Evolutionary conservation across 805 yeast species (phyloP).

Genomic region (Yueomyces sinensis): DNA sequence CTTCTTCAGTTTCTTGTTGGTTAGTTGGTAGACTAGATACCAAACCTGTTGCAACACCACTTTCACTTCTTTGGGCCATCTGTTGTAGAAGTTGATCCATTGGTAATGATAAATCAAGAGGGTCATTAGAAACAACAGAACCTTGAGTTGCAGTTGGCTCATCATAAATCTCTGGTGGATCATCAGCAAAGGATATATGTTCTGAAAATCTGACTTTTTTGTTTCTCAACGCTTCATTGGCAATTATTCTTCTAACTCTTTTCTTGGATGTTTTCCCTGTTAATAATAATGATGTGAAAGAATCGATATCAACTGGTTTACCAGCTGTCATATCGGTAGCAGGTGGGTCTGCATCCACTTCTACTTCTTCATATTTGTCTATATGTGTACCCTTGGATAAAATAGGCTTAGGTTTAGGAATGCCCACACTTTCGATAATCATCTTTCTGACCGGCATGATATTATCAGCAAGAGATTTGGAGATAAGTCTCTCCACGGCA

Average conservation of each 20-base stretch:
- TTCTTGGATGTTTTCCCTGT: slow-evolving; percentile 61
- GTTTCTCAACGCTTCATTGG: slow-evolving; percentile 26
- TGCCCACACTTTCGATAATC: slow-evolving; percentile 43
- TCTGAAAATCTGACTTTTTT: slow-evolving; percentile 68
- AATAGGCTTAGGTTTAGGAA: slow-evolving; percentile 74
- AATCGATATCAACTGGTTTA: slow-evolving; percentile 58
- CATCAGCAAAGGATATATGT: slow-evolving; percentile 33
- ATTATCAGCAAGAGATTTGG: slow-evolving; percentile 49
- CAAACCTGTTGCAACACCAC: slow-evolving; percentile 10
- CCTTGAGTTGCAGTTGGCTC: slow-evolving; percentile 9
- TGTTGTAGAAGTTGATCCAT: slow-evolving; percentile 59
- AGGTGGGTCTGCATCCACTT: slow-evolving; percentile 10
- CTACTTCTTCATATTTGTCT: slow-evolving; percentile 32
- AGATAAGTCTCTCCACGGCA: slow-evolving; percentile 66
- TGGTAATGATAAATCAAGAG: slow-evolving; percentile 51
- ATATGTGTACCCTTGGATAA: slow-evolving; percentile 43
- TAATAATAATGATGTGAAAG: slow-evolving; percentile 69
- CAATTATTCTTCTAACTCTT: slow-evolving; percentile 22
- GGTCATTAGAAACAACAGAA: slow-evolving; percentile 11
- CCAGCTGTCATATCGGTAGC: slow-evolving; percentile 2
- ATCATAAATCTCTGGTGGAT: slow-evolving; percentile 6
- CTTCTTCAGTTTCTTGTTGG: slow-evolving; percentile 39
- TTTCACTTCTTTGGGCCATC: slow-evolving; percentile 22
- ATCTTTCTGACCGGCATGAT: slow-evolving; percentile 38
- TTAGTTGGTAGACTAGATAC: slow-evolving; percentile 22